Percentiles rank a stretch among this genome's conserved stretches.
These are phyloP conservation scores for Alternaria sp. DNA, from an alignment of 2,329 filamentous ascomycete genomes.

Conservation along the genomic window DNA sequence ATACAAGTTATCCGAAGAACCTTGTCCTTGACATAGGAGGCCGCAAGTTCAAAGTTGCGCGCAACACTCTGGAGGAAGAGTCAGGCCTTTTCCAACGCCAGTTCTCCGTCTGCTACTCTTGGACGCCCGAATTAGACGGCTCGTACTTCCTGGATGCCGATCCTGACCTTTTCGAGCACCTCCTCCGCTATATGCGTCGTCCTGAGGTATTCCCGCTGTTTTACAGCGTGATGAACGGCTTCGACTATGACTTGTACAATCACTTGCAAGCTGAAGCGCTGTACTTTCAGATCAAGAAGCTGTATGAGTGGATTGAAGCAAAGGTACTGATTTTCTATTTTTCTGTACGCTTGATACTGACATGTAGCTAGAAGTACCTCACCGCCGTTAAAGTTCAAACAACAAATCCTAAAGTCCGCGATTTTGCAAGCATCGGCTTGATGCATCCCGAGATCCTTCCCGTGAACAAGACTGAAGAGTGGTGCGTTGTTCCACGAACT, in stretches of 20 bases:
- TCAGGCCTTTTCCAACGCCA: conserved; percentile 16
- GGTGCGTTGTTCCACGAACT: neutral
- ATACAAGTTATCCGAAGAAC: no score
- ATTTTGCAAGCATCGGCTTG: neutral
- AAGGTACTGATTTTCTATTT: neutral
- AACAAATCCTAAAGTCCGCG: neutral
- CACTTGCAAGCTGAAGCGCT: conserved; percentile 42
- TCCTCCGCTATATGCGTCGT: conserved; percentile 30
- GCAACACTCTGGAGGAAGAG: conserved; percentile 7
- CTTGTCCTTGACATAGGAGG: neutral
- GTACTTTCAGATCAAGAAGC: conserved; percentile 40
- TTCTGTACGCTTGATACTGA: no score
- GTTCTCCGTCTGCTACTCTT: conserved; percentile 7
- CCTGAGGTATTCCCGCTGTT: conserved; percentile 39
- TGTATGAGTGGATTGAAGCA: conserved; percentile 42
- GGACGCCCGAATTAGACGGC: conserved; percentile 27
- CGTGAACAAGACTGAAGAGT: neutral
- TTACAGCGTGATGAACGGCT: conserved; percentile 36
- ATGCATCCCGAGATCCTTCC: neutral
- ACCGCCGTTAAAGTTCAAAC: conserved; percentile 23
- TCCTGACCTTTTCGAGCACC: conserved; percentile 39
- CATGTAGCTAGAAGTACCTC: conserved; percentile 20
- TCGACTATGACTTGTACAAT: conserved; percentile 46
- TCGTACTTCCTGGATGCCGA: conserved; percentile 52
- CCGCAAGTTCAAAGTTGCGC: conserved; percentile 13